Evolutionary conservation across 2,329 filamentous ascomycete species (phyloP).

Genomic region (Hymenoscyphus fraxineus): DNA sequence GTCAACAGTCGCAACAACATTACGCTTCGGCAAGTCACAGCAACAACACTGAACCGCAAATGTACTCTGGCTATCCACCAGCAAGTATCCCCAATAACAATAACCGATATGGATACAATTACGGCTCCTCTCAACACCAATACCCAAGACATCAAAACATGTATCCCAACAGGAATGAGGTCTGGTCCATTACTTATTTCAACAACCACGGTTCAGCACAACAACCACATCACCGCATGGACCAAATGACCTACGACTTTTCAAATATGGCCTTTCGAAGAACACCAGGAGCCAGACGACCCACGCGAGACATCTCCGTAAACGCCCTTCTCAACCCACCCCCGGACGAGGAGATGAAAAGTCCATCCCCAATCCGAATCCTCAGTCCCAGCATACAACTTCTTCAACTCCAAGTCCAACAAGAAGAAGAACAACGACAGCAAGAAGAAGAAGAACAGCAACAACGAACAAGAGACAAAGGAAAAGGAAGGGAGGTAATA

Average conservation of each 20-base stretch:
- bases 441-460: neutral
- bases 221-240: neutral
- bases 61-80: neutral
- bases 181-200: too few species aligned
- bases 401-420: neutral
- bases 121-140: neutral
- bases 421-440: neutral
- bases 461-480: neutral
- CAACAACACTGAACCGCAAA: too few species aligned
- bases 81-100: neutral
- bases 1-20: too few species aligned
- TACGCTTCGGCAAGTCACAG: too few species aligned
- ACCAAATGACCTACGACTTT: neutral
- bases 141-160: too few species aligned
- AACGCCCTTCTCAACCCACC: too few species aligned
- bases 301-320: too few species aligned
- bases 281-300: neutral
- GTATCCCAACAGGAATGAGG: too few species aligned
- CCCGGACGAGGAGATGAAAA: too few species aligned
- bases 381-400: neutral
- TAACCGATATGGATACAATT: neutral
- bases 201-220: neutral
- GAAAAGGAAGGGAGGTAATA: too few species aligned
- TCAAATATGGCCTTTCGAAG: neutral
- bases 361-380: neutral